Evolutionary conservation across 23 red algal species (phyloP).

Genomic region (Gracilariopsis chorda): DNA sequence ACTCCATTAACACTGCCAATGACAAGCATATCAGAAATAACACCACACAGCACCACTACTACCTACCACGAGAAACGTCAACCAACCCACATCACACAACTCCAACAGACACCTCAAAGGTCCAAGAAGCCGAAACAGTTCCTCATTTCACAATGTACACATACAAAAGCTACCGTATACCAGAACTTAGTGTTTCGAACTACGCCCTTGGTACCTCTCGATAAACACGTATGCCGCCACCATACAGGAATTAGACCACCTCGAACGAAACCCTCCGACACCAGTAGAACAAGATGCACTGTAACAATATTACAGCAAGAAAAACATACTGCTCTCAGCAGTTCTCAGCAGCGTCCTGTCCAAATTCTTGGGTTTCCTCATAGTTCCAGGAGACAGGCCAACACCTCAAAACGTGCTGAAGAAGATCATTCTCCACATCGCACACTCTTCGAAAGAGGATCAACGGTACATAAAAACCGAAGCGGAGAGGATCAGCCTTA

Average conservation of each 20-base stretch:
- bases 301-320: neutral
- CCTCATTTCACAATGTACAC: no score
- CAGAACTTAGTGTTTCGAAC: neutral
- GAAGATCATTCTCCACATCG: neutral
- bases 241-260: neutral
- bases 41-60: no score
- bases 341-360: neutral
- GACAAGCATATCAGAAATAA: no score
- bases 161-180: neutral
- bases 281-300: neutral
- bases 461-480: neutral
- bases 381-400: neutral
- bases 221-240: neutral
- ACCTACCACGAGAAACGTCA: no score
- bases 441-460: neutral
- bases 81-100: no score
- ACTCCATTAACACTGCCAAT: no score
- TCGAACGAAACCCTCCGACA: neutral
- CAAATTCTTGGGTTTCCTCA: neutral
- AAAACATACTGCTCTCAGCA: neutral
- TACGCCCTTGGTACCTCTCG: neutral
- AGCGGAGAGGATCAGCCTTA: no score
- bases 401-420: neutral
- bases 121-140: no score
- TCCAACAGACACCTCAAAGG: no score